A percentile compares a stretch with the other conserved stretches of the same genome.
These are phyloP conservation scores for Populus tomentosa DNA, from an alignment of 441 rosid genomes.

Conservation along the genomic window DNA sequence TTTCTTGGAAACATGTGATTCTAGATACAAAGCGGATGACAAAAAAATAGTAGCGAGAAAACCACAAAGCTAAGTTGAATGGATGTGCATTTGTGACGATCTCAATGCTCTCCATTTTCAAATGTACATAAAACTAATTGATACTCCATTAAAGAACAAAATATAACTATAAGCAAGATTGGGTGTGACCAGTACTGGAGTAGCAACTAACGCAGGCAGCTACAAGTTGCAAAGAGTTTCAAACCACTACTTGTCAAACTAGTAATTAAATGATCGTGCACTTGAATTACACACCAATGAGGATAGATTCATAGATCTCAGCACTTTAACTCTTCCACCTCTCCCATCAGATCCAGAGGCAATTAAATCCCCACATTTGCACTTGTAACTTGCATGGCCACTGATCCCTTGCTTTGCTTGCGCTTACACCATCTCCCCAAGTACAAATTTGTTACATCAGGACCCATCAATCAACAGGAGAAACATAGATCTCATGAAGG, in stretches of 20 bases:
- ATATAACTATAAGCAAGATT: background rate
- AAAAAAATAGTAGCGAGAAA: background rate
- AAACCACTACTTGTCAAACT: background rate
- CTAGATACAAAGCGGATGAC: background rate
- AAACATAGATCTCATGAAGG: slow-evolving; percentile 49
- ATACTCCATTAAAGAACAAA: background rate
- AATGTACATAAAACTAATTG: background rate
- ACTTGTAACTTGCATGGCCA: slow-evolving; percentile 22
- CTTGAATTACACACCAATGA: slow-evolving; percentile 29
- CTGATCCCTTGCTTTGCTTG: slow-evolving; percentile 32
- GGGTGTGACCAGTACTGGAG: background rate
- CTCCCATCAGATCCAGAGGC: slow-evolving; percentile 81
- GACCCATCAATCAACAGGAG: slow-evolving; percentile 64
- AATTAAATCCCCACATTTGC: slow-evolving; percentile 51
- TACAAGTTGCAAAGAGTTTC: background rate
- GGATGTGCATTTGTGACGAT: background rate
- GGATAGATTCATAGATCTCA: slow-evolving; percentile 52
- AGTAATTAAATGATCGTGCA: background rate
- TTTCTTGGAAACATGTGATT: background rate
- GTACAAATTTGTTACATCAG: slow-evolving; percentile 60
- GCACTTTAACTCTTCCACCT: slow-evolving; percentile 78
- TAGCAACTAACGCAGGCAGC: background rate
- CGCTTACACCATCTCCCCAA: slow-evolving; percentile 88
- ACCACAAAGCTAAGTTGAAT: background rate
- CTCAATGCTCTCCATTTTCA: no score